Evolutionary conservation across 2,329 filamentous ascomycete species (phyloP), one percentile per base, ranked within the genome.

Genomic region (Cephalotrichum gorgonifer): DNA sequence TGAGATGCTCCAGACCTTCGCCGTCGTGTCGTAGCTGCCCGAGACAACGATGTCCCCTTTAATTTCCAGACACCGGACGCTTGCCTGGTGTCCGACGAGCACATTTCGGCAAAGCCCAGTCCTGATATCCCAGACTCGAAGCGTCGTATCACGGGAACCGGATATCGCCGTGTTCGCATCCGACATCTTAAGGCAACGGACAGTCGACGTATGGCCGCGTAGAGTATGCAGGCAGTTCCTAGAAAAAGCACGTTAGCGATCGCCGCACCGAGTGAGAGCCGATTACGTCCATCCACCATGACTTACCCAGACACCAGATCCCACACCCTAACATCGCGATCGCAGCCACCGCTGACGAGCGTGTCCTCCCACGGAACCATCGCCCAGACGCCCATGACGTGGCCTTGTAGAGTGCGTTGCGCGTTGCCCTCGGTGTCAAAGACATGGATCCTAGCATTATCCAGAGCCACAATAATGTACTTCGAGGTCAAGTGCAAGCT

Each of bases 381-480:
- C 44, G 93, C 93, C 93, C 93, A 98, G 20, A 98, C 93, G 38
- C 93, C 93, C 93, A 98, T 98, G 42, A 97, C 87, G 69, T 98
- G 93, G 11, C 93, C 93, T 61, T 93, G 85, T 26, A 98, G 71
- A 2, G 88, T 95, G 63, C 89, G 88, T 58, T 95, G 83, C 54
- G 88, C 82, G 57, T 89, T 83, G 30, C 93, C 93, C 56, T 93
- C 81, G 1, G 88, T 90, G 63, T 97, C 88, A 62, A 97, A 98
- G 25, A 98, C 90, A 65, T 98, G 93, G 43, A 98, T 98, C 71
- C 94, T 95, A 33, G 93, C 91, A 66, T 97, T 98, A 71, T 98
- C 93, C 54, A 98, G 77, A 45, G 93, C 93, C 54, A 97, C 89
- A 44, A 98, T 89, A 59, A 98, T 97, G 68, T 97, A 97, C 63